These are phyloP conservation scores for Trichopus zeylanicus DNA, from an alignment of 116 monocot genomes.

Conservation along the genomic window DNA sequence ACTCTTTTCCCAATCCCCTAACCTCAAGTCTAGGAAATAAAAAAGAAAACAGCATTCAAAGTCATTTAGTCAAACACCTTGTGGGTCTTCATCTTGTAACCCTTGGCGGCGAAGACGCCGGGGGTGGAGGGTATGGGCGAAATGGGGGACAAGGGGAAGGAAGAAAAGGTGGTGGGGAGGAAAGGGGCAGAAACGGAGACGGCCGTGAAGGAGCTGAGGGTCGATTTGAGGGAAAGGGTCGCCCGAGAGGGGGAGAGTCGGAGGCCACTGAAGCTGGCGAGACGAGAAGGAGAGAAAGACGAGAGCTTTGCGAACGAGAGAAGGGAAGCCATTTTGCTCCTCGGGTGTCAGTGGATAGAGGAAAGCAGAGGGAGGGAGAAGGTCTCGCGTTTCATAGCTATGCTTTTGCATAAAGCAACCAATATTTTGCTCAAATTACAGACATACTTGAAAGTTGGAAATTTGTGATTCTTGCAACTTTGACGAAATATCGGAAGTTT, in stretches of 20 bases:
- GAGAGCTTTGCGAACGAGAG: neutral
- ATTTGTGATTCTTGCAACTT: no score
- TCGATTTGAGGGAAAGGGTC: conserved; percentile 8
- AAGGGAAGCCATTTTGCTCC: neutral
- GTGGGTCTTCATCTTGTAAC: conserved; percentile 9
- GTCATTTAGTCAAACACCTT: no score
- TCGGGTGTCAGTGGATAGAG: neutral
- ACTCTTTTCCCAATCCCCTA: no score
- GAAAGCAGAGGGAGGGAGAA: neutral
- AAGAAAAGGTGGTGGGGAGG: conserved; percentile 9
- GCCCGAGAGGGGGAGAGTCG: neutral
- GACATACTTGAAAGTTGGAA: no score
- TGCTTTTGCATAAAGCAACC: no score
- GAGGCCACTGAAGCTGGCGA: neutral
- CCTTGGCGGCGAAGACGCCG: conserved; percentile 9
- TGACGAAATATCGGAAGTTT: no score
- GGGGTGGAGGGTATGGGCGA: conserved; percentile 1
- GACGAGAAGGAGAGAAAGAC: neutral
- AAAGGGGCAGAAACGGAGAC: conserved; percentile 13
- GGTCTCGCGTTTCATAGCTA: no score
- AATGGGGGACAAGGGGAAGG: neutral
- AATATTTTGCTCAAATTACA: no score
- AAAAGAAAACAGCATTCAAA: no score
- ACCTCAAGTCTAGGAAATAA: no score
- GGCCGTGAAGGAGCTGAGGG: conserved; percentile 15